These are phyloP conservation scores for Thielaviopsis cerberus DNA, from an alignment of 2,329 filamentous ascomycete genomes.

Conservation along the genomic window DNA sequence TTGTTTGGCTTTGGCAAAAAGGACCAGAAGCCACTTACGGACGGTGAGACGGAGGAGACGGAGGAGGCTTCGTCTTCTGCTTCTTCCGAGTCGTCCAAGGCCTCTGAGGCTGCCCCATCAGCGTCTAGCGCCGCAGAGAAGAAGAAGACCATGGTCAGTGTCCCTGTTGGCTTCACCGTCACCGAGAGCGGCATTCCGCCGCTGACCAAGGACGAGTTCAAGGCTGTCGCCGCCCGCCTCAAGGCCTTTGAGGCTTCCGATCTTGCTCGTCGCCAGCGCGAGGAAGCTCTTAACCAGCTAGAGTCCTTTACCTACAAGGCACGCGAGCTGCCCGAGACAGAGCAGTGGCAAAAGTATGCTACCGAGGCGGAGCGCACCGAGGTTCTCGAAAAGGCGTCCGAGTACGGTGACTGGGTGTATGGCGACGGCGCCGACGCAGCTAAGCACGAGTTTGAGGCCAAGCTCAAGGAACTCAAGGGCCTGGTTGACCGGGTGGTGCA, in stretches of 20 bases:
- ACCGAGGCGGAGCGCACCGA: slow-evolving; percentile 46
- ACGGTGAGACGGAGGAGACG: slow-evolving; percentile 35
- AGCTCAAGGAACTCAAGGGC: slow-evolving; percentile 57
- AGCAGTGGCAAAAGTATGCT: slow-evolving; percentile 53
- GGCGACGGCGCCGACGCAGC: slow-evolving; percentile 62
- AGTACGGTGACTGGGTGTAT: slow-evolving; percentile 78
- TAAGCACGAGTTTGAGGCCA: slow-evolving; percentile 55
- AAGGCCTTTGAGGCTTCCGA: slow-evolving; percentile 76
- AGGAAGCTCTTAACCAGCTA: slow-evolving; percentile 82
- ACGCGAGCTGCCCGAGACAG: slow-evolving; percentile 63
- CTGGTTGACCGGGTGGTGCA: slow-evolving; percentile 61
- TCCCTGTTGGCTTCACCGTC: slow-evolving; percentile 32
- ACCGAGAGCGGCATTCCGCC: slow-evolving; percentile 32
- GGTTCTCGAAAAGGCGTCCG: slow-evolving; percentile 50
- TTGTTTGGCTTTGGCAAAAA: slow-evolving; percentile 89
- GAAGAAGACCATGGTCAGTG: slow-evolving; percentile 38
- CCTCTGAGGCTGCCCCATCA: slow-evolving; percentile 24
- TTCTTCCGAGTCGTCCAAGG: slow-evolving; percentile 14
- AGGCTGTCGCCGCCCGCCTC: slow-evolving; percentile 48
- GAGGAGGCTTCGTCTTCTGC: slow-evolving; percentile 19
- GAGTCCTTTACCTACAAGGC: slow-evolving; percentile 83
- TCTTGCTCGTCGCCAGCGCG: slow-evolving; percentile 52
- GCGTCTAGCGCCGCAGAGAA: slow-evolving; percentile 30
- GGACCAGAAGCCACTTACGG: slow-evolving; percentile 57
- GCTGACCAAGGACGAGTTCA: slow-evolving; percentile 30